Evolutionary conservation across 441 rosid species (phyloP), one percentile per base, ranked within the genome.

Genomic region (Corymbia citriodora): DNA sequence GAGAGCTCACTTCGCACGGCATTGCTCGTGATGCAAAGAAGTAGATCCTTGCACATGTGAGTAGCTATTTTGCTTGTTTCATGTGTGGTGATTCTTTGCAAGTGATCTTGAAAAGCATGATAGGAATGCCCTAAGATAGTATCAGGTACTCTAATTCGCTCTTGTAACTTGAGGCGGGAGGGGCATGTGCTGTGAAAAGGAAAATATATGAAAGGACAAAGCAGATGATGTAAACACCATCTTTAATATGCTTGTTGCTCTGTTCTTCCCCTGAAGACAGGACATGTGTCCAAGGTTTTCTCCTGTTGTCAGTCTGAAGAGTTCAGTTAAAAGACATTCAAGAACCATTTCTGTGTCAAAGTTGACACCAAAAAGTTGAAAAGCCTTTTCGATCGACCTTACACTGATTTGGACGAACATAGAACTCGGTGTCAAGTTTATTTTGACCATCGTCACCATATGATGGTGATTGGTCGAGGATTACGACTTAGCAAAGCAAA

Each of bases 401-500:
- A 63, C 1, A 9, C 9, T 14, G 33, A 63, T 29, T 63, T 63
- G 70, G 16, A 63, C 7, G 4, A 61, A 61, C 27, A 27, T 27
- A 61, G 70, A 7, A 17, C 70, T 27, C 3, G 2, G 70, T 61
- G 29, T 61, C 3, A 12, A 61, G 8, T 13, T 13, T 61, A 61
- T 27, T 27, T 61, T 12, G 70, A 27, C 33, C 12, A 61, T 61
- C 1, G 0, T 61, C 2, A 0, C 68, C 16, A 27, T 61, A 61
- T 29, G 17, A 61, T 61, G 68, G 8, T 0, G 4, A 61, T 27
- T 61, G 4, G 4, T 27, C 68, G 3, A 27, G 2, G 17, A 61
- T 61, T 6, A 27, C 29, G 31, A 6, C 33, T 29, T 11, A 1
- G n/a, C 0, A 12, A 27, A 61, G 8, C 17, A 29, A 0, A 61